Evolutionary conservation across 2,329 filamentous ascomycete genomes (phyloP), one percentile per base, ranked within the genome.

Genomic region (Neurospora crassa): DNA sequence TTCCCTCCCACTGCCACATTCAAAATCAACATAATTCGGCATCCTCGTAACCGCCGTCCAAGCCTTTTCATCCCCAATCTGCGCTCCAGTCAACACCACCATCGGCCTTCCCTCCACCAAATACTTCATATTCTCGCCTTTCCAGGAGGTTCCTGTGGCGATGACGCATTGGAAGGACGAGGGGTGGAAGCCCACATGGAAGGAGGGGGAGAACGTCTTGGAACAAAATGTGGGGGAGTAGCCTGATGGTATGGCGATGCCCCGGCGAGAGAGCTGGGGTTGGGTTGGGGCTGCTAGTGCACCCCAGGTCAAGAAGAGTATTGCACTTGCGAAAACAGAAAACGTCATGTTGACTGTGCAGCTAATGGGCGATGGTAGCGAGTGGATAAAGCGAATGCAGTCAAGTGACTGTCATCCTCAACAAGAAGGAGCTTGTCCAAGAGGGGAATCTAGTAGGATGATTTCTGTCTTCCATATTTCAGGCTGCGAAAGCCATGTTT

Each of bases 1-100:
- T 75, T 78, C 45, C 85, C 85, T 11, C 85, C 85, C 45, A 87
- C 82, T 68, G 86, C 85, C 6, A 88, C 80, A 72, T 88, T 87
- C 69, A 88, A 78, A 71, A 88, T 82, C 71, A 87, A 75, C 72
- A 37, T 81, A 86, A 74, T 85, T 76, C 1, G 84, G 81, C 69
- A 78, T 82, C 72, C 86, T 82, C 10, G 83, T 84, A 7, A 88
- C 77, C 1, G 80, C 78, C 8, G 78, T 80, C 86, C 86, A 88
- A 20, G 82, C 79, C 2, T 76, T 76, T 69, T 80, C 76, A 72
- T 85, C 80, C 67, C 79, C 80, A 71, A 88, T 81, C 43, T 80
- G 77, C 0, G 78, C 75, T 0, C 85, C 85, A 2, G 79, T 80
- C 37, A 87, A 76, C 14, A 79, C 79, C 69, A 82, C 79, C 74